Conservation (phyloP, 768 basidiomycete species). For the Termitomyces sp. region DNA sequence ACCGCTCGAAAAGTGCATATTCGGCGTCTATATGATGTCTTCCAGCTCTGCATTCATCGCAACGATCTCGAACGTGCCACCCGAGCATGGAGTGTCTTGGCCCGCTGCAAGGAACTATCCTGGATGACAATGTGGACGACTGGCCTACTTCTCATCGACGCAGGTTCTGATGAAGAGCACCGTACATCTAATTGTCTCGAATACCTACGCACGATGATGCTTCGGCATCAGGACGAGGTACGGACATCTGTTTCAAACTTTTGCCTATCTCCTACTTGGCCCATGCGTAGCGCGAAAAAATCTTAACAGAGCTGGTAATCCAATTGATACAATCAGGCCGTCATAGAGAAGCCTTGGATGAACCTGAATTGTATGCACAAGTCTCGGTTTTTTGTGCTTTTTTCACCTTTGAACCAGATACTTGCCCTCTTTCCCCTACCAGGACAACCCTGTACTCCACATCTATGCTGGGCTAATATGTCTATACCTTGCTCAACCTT, state of each 20-base stretch:
- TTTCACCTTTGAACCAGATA: constrained; percentile 45
- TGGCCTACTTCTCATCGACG: constrained; percentile 54
- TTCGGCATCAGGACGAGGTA: constrained; percentile 65
- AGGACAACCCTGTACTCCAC: constrained; percentile 76
- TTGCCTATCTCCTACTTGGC: constrained; percentile 1
- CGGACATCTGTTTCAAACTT: constrained; percentile 18
- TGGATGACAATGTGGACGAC: constrained; percentile 74
- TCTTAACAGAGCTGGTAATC: constrained; percentile 74
- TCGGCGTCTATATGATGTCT: constrained; percentile 68
- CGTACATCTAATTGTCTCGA: constrained; percentile 40
- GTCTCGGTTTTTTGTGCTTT: background rate
- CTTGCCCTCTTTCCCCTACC: constrained; percentile 84
- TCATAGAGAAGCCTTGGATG: constrained; percentile 73
- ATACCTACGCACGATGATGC: constrained; percentile 69
- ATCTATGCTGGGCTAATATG: constrained; percentile 78
- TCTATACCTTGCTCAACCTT: constrained; percentile 55
- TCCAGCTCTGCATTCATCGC: constrained; percentile 68
- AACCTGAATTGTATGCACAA: constrained; percentile 72
- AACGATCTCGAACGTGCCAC: constrained; percentile 61
- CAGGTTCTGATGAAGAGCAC: constrained; percentile 23
- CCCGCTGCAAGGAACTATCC: constrained; percentile 72
- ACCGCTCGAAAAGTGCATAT: constrained; percentile 70
- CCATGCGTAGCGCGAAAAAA: constrained; percentile 56
- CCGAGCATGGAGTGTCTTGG: constrained; percentile 71
- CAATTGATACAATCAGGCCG: constrained; percentile 55